Evolutionary conservation across 805 yeast species (phyloP).

Genomic region (Starmerella apicola): DNA sequence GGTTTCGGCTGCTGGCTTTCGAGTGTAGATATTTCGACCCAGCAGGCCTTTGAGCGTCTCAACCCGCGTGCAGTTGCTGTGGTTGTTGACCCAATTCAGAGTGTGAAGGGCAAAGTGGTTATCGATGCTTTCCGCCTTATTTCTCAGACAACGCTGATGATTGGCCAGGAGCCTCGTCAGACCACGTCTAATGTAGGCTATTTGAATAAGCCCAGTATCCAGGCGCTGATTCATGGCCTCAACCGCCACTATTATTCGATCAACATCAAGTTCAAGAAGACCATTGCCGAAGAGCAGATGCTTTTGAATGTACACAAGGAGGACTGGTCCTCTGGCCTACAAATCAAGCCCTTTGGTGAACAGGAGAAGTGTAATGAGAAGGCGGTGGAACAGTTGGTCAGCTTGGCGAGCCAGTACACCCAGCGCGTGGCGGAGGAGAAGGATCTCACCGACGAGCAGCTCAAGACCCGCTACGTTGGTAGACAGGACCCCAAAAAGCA

Average conservation of each 20-base stretch:
- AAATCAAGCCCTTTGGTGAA: slow-evolving; percentile 60
- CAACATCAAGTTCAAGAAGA: slow-evolving; percentile 87
- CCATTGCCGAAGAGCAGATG: slow-evolving; percentile 87
- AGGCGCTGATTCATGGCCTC: slow-evolving; percentile 91
- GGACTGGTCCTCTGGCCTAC: slow-evolving; percentile 89
- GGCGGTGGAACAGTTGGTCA: slow-evolving; percentile 67
- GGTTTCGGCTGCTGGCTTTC: slow-evolving; percentile 99
- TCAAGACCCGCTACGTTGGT: slow-evolving; percentile 93
- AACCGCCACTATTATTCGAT: slow-evolving; percentile 94
- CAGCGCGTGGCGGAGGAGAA: slow-evolving; percentile 86
- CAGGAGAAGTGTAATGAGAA: slow-evolving; percentile 66
- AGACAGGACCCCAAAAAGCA: slow-evolving; percentile 99
- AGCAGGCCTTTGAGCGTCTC: slow-evolving; percentile 92
- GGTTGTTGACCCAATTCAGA: slow-evolving; percentile 95
- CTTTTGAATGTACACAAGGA: slow-evolving; percentile 84
- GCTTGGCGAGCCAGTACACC: slow-evolving; percentile 79
- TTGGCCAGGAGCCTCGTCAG: slow-evolving; percentile 96
- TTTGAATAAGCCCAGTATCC: slow-evolving; percentile 89
- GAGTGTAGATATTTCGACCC: slow-evolving; percentile 93
- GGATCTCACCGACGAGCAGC: slow-evolving; percentile 73
- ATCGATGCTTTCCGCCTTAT: slow-evolving; percentile 95
- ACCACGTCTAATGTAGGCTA: slow-evolving; percentile 93
- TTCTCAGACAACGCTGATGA: slow-evolving; percentile 74
- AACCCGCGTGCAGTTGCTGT: slow-evolving; percentile 96
- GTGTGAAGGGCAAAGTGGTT: slow-evolving; percentile 97